phyloP scores from a whole-genome alignment of 2,329 filamentous ascomycete species.

The Myriosclerotinia scirpicola region DNA sequence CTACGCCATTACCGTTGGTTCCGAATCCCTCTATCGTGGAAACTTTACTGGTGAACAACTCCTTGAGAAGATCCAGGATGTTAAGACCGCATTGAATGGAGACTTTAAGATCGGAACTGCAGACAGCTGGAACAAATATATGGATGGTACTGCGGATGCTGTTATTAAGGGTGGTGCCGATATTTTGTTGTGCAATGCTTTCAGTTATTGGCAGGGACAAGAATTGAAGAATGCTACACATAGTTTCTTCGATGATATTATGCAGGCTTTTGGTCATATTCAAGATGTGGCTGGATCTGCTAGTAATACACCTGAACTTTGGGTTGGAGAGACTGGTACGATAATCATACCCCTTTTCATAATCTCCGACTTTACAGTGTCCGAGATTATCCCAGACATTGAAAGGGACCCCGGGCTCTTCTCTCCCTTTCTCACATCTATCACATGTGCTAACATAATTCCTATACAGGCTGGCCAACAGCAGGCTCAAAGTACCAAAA shows the following conservation, averaged over 20 bases:
- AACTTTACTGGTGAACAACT: constrained; percentile 63
- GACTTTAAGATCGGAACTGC: constrained; percentile 63
- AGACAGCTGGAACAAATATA: constrained; percentile 72
- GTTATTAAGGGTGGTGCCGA: constrained; percentile 58
- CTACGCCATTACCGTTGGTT: constrained; percentile 69
- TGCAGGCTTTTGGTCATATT: constrained; percentile 62
- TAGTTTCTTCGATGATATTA: constrained; percentile 67
- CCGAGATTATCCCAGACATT: neutral
- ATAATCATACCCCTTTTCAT: neutral
- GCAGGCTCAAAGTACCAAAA: constrained; percentile 61
- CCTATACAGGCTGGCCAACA: constrained; percentile 55
- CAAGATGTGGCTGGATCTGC: constrained; percentile 56
- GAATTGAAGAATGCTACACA: constrained; percentile 54
- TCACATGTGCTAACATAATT: constrained; percentile 11
- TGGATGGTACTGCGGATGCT: constrained; percentile 65
- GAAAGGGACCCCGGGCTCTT: neutral
- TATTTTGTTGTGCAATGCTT: constrained; percentile 64
- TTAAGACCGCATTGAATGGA: constrained; percentile 54
- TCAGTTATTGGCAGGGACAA: constrained; percentile 71
- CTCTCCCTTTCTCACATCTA: neutral
- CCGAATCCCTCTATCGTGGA: constrained; percentile 68
- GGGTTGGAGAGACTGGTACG: constrained; percentile 64
- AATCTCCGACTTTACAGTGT: neutral
- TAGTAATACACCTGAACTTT: constrained; percentile 58
- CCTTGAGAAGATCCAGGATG: constrained; percentile 59